phyloP scores from a whole-genome alignment of 148 eudicot genomes.

The Silene uniflora region DNA sequence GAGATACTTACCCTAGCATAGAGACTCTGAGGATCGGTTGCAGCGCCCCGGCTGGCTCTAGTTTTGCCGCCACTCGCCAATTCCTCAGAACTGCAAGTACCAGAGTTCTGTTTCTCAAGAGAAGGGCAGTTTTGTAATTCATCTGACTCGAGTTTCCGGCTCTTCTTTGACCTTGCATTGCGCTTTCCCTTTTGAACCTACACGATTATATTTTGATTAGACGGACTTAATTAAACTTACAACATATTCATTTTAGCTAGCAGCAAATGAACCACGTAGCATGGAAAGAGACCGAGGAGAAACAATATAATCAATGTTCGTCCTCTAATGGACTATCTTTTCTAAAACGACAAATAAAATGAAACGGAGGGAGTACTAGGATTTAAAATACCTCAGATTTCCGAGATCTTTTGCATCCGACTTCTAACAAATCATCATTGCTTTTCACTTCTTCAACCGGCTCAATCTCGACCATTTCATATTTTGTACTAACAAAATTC shows the following conservation, averaged over 20 bases:
- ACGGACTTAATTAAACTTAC: background rate
- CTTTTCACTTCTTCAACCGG: slow-evolving; percentile 22
- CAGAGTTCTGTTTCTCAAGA: slow-evolving; percentile 20
- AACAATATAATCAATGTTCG: no score
- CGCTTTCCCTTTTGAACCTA: slow-evolving; percentile 43
- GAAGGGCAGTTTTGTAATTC: slow-evolving; percentile 27
- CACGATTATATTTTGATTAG: background rate
- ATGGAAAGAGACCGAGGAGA: no score
- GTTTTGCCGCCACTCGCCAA: slow-evolving; percentile 42
- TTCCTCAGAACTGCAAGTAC: slow-evolving; percentile 41
- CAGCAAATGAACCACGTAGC: background rate
- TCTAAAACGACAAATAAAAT: background rate
- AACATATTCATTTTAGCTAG: background rate
- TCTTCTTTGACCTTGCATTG: slow-evolving; percentile 46
- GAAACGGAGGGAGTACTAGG: background rate
- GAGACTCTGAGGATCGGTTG: slow-evolving; percentile 32
- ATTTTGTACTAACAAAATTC: slow-evolving; percentile 24
- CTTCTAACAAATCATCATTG: slow-evolving; percentile 16
- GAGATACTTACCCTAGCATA: background rate
- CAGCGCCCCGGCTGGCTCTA: slow-evolving; percentile 45
- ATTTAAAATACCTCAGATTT: slow-evolving; percentile 34
- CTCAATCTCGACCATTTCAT: slow-evolving; percentile 23
- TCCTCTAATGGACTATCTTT: no score
- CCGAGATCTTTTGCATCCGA: slow-evolving; percentile 44
- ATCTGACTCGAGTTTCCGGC: slow-evolving; percentile 23